A percentile compares a stretch with the other conserved stretches of the same genome.
Evolutionary conservation across 148 eudicot species (phyloP).

Genomic region (Salicornia ramosissima): DNA sequence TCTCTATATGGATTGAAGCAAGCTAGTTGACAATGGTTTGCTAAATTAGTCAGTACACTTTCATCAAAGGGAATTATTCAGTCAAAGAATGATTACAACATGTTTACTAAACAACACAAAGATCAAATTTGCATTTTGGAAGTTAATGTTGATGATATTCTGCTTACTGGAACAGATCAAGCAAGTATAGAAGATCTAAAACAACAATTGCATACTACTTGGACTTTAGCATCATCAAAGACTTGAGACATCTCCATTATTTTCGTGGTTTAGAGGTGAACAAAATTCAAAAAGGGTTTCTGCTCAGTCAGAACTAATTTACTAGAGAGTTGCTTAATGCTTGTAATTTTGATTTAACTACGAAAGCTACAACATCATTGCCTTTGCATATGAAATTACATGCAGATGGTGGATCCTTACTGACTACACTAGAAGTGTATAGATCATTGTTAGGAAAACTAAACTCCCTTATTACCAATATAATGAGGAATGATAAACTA

Average conservation of each 20-base stretch:
- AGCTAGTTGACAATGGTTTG: conserved; percentile 16
- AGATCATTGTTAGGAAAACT: conserved; percentile 3
- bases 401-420: not conserved
- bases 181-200: not conserved
- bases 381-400: not conserved
- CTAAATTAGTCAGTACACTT: not conserved
- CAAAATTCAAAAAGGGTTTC: not conserved
- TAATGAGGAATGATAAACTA: too few relatives aligned
- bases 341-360: not conserved
- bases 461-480: not conserved
- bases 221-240: conserved; percentile 15
- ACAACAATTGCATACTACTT: not conserved
- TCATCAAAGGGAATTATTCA: not conserved
- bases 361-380: not conserved
- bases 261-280: not conserved
- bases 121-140: not conserved
- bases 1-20: conserved; percentile 13
- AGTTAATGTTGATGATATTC: conserved; percentile 6
- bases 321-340: not conserved
- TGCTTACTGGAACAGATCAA: not conserved
- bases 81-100: conserved; percentile 6
- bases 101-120: not conserved
- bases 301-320: not conserved
- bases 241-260: not conserved
- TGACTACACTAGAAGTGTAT: not conserved